phyloP scores from a whole-genome alignment of 441 rosid genomes.

The Pelargonium cotyledonis region DNA sequence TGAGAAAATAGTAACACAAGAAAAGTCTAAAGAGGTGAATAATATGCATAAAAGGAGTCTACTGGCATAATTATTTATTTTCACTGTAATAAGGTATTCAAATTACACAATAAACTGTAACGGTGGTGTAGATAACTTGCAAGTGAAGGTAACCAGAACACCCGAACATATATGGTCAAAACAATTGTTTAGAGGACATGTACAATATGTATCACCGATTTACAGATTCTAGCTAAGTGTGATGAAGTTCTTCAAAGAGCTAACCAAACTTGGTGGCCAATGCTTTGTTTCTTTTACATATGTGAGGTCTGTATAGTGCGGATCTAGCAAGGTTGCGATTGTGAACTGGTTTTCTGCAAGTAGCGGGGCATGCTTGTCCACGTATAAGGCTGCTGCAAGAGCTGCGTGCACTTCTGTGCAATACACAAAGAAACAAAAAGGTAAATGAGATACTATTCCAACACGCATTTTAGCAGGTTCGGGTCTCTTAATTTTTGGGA shows the following conservation, averaged over 20 bases:
- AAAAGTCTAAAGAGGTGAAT: too few species aligned
- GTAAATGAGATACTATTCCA: background rate
- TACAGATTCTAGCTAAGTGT: slow-evolving; percentile 33
- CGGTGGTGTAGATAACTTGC: background rate
- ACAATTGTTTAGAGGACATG: slow-evolving; percentile 2
- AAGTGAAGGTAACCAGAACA: background rate
- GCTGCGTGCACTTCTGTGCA: slow-evolving; percentile 51
- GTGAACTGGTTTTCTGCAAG: slow-evolving; percentile 58
- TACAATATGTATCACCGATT: background rate
- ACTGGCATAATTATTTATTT: background rate
- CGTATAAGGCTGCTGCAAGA: slow-evolving; percentile 51
- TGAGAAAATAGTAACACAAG: too few species aligned
- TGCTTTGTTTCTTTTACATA: slow-evolving; percentile 51
- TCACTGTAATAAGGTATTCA: background rate
- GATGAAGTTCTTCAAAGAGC: slow-evolving; percentile 47
- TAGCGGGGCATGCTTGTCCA: slow-evolving; percentile 48
- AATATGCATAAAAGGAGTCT: background rate
- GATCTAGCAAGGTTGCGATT: slow-evolving; percentile 54
- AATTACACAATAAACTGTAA: background rate
- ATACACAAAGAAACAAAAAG: background rate
- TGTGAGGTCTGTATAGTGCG: slow-evolving; percentile 44
- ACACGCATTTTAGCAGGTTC: too few species aligned
- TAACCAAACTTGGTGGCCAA: slow-evolving; percentile 64
- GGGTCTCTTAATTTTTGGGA: too few species aligned
- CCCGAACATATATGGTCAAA: background rate